phyloP scores from a whole-genome alignment of 768 basidiomycete species.

The Pleurotus platypus region DNA sequence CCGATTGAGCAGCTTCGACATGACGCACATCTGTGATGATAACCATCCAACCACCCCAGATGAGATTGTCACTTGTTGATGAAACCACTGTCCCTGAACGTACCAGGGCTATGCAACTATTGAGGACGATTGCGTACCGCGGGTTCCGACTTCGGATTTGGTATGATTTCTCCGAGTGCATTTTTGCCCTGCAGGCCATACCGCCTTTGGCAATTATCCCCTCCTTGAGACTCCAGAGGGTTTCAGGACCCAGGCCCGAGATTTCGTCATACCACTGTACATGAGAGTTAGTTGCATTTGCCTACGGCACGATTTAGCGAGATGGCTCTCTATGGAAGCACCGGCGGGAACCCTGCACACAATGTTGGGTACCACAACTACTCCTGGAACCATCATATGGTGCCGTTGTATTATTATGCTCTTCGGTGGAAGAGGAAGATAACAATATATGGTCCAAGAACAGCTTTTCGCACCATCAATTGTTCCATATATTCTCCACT shows the following conservation, averaged over 20 bases:
- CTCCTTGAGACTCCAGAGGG: neutral
- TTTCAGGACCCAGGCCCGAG: conserved; percentile 1
- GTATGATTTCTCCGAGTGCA: conserved; percentile 13
- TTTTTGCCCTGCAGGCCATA: conserved; percentile 1
- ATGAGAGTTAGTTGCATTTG: conserved; percentile 4
- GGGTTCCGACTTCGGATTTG: conserved; percentile 16
- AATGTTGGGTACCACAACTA: neutral
- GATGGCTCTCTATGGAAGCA: conserved; percentile 5
- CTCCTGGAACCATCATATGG: conserved; percentile 1
- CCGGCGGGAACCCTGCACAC: conserved; percentile 7
- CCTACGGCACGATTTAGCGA: conserved; percentile 8
- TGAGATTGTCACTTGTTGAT: neutral
- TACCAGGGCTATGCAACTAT: neutral
- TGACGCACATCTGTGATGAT: no score
- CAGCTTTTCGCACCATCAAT: neutral
- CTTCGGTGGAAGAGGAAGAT: no score
- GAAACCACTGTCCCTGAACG: neutral
- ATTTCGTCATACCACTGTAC: conserved; percentile 3
- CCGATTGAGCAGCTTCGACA: no score
- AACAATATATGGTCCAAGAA: no score
- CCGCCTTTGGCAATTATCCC: neutral
- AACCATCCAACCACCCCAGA: no score
- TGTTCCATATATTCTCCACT: neutral
- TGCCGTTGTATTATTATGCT: neutral
- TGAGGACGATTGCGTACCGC: conserved; percentile 11